These are phyloP conservation scores for Leccinum fallax DNA, from an alignment of 1,284 basidiomycete genomes.

Conservation along the genomic window DNA sequence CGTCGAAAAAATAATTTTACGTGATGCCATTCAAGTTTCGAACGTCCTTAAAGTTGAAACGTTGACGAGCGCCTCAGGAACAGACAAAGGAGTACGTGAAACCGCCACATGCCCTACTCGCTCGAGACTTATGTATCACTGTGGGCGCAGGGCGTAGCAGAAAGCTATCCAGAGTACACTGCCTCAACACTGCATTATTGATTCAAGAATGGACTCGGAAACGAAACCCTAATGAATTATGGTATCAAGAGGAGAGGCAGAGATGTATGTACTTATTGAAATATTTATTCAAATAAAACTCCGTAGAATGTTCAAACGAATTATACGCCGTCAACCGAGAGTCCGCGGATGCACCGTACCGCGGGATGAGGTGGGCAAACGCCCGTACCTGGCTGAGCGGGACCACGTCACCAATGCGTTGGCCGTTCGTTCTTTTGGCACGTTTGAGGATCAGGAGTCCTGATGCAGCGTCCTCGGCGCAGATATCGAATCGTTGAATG, in stretches of 20 bases:
- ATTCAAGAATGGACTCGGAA: too few species aligned
- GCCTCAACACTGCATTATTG: too few species aligned
- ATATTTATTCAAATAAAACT: slow-evolving; percentile 1
- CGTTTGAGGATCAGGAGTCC: neutral
- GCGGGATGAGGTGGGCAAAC: neutral
- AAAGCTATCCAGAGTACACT: too few species aligned
- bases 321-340: neutral
- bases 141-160: neutral
- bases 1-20: neutral
- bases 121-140: too few species aligned
- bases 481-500: neutral
- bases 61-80: too few species aligned
- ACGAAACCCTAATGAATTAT: neutral
- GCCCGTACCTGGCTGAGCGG: neutral
- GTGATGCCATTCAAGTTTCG: too few species aligned
- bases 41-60: too few species aligned
- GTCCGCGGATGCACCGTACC: neutral
- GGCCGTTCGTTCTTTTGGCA: neutral
- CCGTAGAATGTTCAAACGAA: neutral
- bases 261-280: neutral
- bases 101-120: too few species aligned
- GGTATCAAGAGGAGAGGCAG: neutral
- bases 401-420: neutral
- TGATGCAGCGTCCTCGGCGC: neutral
- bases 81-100: too few species aligned